phyloP scores from a whole-genome alignment of 331 rosid species.

The Acacia pycnantha region DNA sequence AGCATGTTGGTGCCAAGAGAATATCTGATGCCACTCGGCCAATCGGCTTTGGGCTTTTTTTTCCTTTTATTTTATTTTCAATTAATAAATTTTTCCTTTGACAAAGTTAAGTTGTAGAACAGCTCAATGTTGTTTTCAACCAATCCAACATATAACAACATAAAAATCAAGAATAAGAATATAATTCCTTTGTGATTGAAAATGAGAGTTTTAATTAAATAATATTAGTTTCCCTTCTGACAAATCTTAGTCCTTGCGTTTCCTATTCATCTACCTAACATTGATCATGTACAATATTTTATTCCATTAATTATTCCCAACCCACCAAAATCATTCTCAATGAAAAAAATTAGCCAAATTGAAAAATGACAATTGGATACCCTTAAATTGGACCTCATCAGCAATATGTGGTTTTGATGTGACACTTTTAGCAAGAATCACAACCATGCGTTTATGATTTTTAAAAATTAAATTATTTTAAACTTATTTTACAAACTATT shows the following conservation, averaged over 20 bases:
- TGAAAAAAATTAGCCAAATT: background rate
- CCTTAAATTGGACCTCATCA: background rate
- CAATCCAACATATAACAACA: constrained; percentile 28
- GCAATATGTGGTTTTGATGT: background rate
- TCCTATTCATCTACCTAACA: background rate
- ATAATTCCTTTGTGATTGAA: constrained; percentile 23
- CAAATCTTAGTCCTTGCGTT: background rate
- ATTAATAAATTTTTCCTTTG: background rate
- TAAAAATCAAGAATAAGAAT: constrained; percentile 20
- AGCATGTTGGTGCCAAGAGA: background rate
- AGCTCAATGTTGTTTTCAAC: background rate
- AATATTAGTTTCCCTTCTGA: constrained; percentile 14
- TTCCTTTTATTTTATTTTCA: too few relatives aligned
- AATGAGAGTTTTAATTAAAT: constrained; percentile 16
- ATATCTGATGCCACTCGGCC: background rate
- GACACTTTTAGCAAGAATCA: background rate
- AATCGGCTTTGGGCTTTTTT: too few relatives aligned
- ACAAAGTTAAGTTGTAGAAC: background rate
- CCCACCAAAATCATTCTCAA: background rate
- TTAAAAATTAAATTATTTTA: background rate
- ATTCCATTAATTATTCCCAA: background rate
- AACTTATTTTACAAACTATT: background rate
- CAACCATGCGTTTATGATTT: background rate
- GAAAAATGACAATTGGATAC: background rate
- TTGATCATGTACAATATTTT: background rate